A percentile compares a stretch with the other conserved stretches of the same genome.
phyloP scores from a whole-genome alignment of 208 protist genomes.

The Wallacemonas collosoma region DNA sequence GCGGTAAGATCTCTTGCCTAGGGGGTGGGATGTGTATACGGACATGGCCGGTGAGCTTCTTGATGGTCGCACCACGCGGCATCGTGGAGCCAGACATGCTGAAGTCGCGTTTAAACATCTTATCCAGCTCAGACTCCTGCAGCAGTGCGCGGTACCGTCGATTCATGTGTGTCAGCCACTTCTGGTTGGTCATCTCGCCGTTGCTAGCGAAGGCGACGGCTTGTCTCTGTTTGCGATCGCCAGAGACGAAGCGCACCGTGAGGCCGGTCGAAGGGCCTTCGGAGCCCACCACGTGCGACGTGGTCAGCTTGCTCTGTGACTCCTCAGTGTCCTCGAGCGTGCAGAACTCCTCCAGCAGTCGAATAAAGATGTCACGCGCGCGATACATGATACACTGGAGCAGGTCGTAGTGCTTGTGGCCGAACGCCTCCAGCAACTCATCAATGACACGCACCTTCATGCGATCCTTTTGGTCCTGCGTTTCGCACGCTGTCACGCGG shows the following conservation, averaged over 20 bases:
- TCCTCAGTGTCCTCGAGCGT: slow-evolving; percentile 73
- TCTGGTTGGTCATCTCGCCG: slow-evolving; percentile 58
- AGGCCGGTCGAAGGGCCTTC: slow-evolving; percentile 28
- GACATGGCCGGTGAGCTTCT: slow-evolving; percentile 65
- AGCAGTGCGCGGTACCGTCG: slow-evolving; percentile 83
- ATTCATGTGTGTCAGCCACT: slow-evolving; percentile 88
- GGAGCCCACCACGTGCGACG: slow-evolving; percentile 16
- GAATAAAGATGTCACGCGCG: slow-evolving; percentile 81
- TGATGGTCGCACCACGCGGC: slow-evolving; percentile 62
- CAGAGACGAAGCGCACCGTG: slow-evolving; percentile 76
- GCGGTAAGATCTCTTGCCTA: slow-evolving; percentile 60
- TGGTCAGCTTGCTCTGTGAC: slow-evolving; percentile 23
- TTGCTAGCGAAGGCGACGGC: slow-evolving; percentile 42
- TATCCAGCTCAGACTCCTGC: slow-evolving; percentile 83
- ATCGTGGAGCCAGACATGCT: slow-evolving; percentile 74
- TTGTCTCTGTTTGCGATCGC: slow-evolving; percentile 42
- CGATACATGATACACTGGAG: slow-evolving; percentile 86
- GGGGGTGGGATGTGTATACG: slow-evolving; percentile 86
- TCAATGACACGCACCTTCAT: slow-evolving; percentile 70
- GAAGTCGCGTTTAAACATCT: slow-evolving; percentile 84
- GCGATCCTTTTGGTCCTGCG: slow-evolving; percentile 58
- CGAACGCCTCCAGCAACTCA: slow-evolving; percentile 78
- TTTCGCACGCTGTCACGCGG: slow-evolving; percentile 74
- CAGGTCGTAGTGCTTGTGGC: slow-evolving; percentile 81
- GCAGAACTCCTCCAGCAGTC: slow-evolving; percentile 89